Evolutionary conservation across 2,329 filamentous ascomycete species (phyloP).

Genomic region (Ophiostoma triangulosporum): DNA sequence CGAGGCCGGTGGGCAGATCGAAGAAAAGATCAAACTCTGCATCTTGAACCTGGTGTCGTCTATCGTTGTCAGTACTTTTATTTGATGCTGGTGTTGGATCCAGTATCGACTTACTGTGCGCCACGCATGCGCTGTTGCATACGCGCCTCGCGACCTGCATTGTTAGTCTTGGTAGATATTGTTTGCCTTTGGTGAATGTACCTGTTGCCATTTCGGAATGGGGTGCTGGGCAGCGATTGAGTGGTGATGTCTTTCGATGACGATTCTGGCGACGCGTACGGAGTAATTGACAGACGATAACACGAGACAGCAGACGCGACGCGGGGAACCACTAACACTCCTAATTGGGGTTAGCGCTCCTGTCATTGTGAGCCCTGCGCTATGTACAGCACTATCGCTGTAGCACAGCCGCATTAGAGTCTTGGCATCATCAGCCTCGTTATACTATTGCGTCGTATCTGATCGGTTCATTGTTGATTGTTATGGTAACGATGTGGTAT

Average conservation of each 20-base stretch:
- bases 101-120: constrained; percentile 41
- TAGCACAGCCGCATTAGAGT: not conserved
- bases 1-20: constrained; percentile 14
- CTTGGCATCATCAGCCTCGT: constrained; percentile 8
- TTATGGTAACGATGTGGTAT: too few relatives aligned
- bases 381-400: not conserved
- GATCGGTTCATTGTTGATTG: too few relatives aligned
- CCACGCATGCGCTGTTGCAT: constrained; percentile 52
- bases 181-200: not conserved
- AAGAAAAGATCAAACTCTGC: constrained; percentile 44
- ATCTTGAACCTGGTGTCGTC: constrained; percentile 44
- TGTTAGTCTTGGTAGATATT: not conserved
- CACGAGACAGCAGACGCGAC: not conserved
- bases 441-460: not conserved
- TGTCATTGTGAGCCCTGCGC: not conserved
- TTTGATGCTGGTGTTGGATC: too few relatives aligned
- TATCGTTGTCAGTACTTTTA: constrained; percentile 16
- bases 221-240: not conserved
- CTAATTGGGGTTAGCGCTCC: too few relatives aligned
- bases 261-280: not conserved
- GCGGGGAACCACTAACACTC: not conserved
- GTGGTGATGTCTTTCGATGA: not conserved
- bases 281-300: not conserved
- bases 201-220: not conserved
- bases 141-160: constrained; percentile 42